These are phyloP conservation scores for Chlamydomonas schloesseri DNA, from an alignment of 139 green algal genomes.

Conservation along the genomic window DNA sequence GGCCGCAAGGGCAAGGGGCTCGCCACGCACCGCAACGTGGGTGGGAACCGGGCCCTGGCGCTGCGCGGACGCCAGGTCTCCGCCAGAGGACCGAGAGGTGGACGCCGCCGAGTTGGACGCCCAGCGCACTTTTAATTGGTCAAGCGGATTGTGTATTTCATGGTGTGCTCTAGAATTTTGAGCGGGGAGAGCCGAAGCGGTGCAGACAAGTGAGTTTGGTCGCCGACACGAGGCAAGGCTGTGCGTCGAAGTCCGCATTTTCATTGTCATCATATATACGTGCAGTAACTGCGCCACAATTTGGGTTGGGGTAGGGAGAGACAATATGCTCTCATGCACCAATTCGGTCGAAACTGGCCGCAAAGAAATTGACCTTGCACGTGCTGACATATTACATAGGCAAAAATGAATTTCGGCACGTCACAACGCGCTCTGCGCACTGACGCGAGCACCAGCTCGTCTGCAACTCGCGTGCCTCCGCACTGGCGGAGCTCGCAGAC, in stretches of 20 bases:
- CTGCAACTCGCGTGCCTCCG: not conserved
- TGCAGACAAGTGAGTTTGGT: too few relatives aligned
- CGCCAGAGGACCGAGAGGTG: not conserved
- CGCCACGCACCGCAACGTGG: conserved; percentile 53
- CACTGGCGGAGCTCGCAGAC: not conserved
- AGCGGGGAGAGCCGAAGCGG: too few relatives aligned
- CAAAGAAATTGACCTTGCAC: too few relatives aligned
- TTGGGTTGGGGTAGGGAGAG: not conserved
- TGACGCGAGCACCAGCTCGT: not conserved
- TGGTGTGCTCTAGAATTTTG: not conserved
- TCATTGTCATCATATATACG: too few relatives aligned
- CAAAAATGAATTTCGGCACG: not conserved
- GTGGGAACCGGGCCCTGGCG: not conserved
- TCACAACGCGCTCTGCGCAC: conserved; percentile 7
- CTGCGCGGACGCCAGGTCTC: too few relatives aligned
- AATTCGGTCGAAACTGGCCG: not conserved
- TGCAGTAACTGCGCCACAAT: too few relatives aligned
- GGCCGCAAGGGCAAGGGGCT: too few relatives aligned
- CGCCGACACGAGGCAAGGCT: too few relatives aligned
- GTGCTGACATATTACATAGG: too few relatives aligned
- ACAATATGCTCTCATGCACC: not conserved
- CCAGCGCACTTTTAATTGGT: not conserved
- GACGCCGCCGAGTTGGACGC: not conserved
- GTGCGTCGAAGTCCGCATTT: too few relatives aligned
- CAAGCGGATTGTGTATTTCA: not conserved